Conservation (phyloP, 495 filamentous ascomycete genomes). For the Penicillium samsonianum region DNA sequence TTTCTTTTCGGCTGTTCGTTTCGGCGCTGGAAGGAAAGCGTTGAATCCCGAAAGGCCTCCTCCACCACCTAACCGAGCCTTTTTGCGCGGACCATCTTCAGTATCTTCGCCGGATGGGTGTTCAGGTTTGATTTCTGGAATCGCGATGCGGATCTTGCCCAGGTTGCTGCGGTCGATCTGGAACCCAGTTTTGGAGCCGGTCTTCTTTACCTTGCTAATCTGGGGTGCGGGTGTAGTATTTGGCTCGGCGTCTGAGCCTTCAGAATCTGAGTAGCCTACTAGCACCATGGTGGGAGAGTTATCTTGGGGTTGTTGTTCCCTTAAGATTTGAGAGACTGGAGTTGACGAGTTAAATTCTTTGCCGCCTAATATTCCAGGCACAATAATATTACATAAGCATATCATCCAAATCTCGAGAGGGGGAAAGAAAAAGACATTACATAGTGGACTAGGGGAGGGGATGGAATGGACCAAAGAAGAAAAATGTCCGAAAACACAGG, state of each 20-base stretch:
- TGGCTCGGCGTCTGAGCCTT: slow-evolving; percentile 65
- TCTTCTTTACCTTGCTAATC: slow-evolving; percentile 46
- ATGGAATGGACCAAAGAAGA: background rate
- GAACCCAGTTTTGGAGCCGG: slow-evolving; percentile 60
- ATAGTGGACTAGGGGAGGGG: background rate
- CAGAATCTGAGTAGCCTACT: slow-evolving; percentile 85
- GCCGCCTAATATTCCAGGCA: background rate
- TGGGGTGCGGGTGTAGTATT: slow-evolving; percentile 30
- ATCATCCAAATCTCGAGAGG: background rate
- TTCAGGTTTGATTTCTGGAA: slow-evolving; percentile 56
- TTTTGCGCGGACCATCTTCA: slow-evolving; percentile 68
- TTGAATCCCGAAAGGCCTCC: slow-evolving; percentile 76
- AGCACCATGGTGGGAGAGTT: slow-evolving; percentile 58
- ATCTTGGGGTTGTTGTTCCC: background rate
- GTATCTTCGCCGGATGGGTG: slow-evolving; percentile 38
- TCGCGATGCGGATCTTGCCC: slow-evolving; percentile 77
- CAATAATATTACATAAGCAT: background rate
- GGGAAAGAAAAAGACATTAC: background rate
- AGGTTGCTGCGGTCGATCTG: slow-evolving; percentile 72
- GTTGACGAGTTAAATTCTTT: background rate
- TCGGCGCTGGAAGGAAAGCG: slow-evolving; percentile 84
- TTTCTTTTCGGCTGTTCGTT: slow-evolving; percentile 51
- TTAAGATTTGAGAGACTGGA: background rate
- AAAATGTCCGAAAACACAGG: slow-evolving; percentile 7
- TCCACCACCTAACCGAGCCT: slow-evolving; percentile 57